Conservation (phyloP, 2,329 filamentous ascomycete genomes). For the Pezicula rhizophila region DNA sequence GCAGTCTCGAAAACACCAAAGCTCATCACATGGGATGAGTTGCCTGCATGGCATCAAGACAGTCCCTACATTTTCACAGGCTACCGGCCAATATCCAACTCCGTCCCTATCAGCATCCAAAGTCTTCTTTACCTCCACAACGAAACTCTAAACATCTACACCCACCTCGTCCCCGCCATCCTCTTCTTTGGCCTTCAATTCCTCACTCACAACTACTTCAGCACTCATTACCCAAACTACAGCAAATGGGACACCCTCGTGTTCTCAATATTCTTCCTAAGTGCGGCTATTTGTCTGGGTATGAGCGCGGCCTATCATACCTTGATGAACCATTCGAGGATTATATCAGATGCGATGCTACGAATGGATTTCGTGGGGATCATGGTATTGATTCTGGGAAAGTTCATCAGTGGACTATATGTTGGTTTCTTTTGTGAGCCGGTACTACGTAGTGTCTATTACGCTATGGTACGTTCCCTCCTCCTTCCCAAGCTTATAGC, state of each 20-base stretch:
- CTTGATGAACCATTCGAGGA: conserved; percentile 33
- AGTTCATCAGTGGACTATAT: conserved; percentile 34
- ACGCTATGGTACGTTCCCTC: conserved; percentile 27
- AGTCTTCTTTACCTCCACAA: conserved; percentile 39
- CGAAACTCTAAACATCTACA: conserved; percentile 37
- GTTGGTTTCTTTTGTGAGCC: conserved; percentile 34
- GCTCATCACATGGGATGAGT: conserved; percentile 28
- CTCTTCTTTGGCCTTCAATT: conserved; percentile 28
- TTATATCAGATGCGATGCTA: conserved; percentile 30
- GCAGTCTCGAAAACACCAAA: not conserved
- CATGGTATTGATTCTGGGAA: conserved; percentile 31
- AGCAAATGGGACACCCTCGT: conserved; percentile 30
- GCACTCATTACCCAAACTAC: conserved; percentile 27
- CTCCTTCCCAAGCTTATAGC: not conserved
- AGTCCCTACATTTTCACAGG: conserved; percentile 35
- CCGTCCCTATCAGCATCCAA: conserved; percentile 29
- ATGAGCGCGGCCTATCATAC: conserved; percentile 35
- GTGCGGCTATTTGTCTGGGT: conserved; percentile 31
- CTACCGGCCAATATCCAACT: conserved; percentile 37
- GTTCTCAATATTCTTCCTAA: conserved; percentile 33
- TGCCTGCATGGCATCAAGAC: conserved; percentile 37
- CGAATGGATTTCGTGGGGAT: conserved; percentile 34
- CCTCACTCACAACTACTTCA: conserved; percentile 24
- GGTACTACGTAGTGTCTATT: conserved; percentile 26
- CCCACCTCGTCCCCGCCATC: conserved; percentile 38